phyloP scores from a whole-genome alignment of 345 rosid species.

The Trapa incisa region DNA sequence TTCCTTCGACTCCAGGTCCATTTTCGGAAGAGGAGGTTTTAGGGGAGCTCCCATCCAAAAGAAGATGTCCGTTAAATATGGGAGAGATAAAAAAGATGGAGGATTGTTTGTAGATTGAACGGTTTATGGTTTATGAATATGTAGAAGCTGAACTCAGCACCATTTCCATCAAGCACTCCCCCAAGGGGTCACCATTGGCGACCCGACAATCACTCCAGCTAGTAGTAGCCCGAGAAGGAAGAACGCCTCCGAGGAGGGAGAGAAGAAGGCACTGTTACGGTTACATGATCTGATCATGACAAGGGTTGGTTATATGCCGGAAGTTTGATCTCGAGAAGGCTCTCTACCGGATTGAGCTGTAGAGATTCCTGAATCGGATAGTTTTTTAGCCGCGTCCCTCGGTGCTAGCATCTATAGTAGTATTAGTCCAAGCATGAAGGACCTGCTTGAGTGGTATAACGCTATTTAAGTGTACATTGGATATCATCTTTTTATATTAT shows the following conservation, averaged over 20 bases:
- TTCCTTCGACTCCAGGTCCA: conserved; percentile 32
- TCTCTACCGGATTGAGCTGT: conserved; percentile 48
- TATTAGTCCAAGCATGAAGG: neutral
- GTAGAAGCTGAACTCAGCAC: conserved; percentile 27
- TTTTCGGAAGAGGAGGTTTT: conserved; percentile 49
- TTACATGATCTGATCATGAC: conserved; percentile 32
- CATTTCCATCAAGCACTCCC: conserved; percentile 49
- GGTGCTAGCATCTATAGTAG: too few relatives aligned
- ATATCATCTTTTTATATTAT: neutral
- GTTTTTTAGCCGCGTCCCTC: neutral
- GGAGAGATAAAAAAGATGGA: too few relatives aligned
- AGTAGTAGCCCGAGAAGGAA: conserved; percentile 53
- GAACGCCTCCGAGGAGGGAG: conserved; percentile 28
- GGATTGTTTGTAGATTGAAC: too few relatives aligned
- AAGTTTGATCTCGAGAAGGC: conserved; percentile 52
- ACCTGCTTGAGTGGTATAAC: neutral
- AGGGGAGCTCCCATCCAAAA: conserved; percentile 63
- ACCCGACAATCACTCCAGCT: conserved; percentile 48
- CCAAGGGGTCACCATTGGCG: conserved; percentile 57
- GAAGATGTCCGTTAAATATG: conserved; percentile 24
- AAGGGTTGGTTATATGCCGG: conserved; percentile 72
- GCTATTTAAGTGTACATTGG: neutral
- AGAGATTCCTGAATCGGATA: neutral
- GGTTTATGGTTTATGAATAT: too few relatives aligned
- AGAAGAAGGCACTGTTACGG: conserved; percentile 22